phyloP scores from a whole-genome alignment of 257 asterid genomes.

The Solanum chmielewskii region DNA sequence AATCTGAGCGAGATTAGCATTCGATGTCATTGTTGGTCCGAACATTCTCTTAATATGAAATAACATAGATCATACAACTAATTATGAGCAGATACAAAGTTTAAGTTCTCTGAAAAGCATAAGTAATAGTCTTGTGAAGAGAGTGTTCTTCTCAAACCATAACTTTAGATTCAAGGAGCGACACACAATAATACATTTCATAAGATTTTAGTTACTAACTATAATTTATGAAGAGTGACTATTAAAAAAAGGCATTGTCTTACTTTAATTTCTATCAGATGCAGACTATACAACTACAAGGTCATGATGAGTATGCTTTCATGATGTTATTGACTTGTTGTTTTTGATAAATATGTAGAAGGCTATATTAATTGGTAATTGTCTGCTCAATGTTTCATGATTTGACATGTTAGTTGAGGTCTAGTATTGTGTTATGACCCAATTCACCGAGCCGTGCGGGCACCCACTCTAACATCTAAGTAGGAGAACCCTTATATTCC shows the following conservation, averaged over 20 bases:
- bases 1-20: too few species aligned
- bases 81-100: neutral
- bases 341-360: neutral
- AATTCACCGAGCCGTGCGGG: fast-evolving
- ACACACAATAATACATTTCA: neutral
- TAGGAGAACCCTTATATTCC: too few species aligned
- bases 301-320: neutral
- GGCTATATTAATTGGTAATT: neutral
- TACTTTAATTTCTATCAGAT: too few species aligned
- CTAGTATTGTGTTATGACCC: too few species aligned
- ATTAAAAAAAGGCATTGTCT: neutral
- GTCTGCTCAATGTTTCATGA: too few species aligned
- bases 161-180: neutral
- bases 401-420: too few species aligned
- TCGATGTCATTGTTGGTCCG: neutral
- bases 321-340: neutral
- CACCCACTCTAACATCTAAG: too few species aligned
- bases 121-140: neutral
- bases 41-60: neutral
- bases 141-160: neutral
- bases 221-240: neutral
- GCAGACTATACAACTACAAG: neutral
- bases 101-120: neutral
- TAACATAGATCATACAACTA: neutral
- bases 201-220: neutral